Percentiles rank a stretch among this genome's conserved stretches.
Conservation (phyloP, 805 yeast species). For the Clavispora carvajalis region DNA sequence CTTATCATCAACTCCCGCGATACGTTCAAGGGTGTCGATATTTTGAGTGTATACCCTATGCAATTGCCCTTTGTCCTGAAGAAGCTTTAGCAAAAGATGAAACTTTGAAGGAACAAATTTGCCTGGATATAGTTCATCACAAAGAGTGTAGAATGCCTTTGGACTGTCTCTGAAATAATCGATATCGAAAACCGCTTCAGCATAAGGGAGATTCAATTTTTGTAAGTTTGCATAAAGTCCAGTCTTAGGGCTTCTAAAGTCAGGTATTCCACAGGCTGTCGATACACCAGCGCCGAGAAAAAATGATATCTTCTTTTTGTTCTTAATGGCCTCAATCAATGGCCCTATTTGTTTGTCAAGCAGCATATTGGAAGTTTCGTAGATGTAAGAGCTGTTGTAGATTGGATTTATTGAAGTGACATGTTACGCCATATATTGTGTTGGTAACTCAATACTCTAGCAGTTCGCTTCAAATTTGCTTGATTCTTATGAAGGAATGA, state of each 20-base stretch:
- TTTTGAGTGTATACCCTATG: constrained; percentile 84
- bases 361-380: background rate
- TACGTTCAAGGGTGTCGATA: constrained; percentile 84
- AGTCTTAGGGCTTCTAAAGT: constrained; percentile 86
- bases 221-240: constrained; percentile 80
- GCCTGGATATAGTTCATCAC: constrained; percentile 85
- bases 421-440: too few species aligned
- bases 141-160: constrained; percentile 76
- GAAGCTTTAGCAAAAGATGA: constrained; percentile 64
- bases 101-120: constrained; percentile 77
- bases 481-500: too few species aligned
- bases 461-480: too few species aligned
- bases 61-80: constrained; percentile 59
- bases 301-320: constrained; percentile 47
- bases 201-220: constrained; percentile 73
- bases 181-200: constrained; percentile 94
- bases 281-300: constrained; percentile 94
- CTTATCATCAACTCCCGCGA: constrained; percentile 68
- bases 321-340: constrained; percentile 25
- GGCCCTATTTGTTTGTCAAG: constrained; percentile 17
- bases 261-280: constrained; percentile 93
- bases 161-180: constrained; percentile 75
- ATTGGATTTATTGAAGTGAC: too few species aligned
- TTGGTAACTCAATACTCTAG: too few species aligned
- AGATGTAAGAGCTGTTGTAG: too few species aligned